phyloP scores from a whole-genome alignment of 1,139 yeast genomes.

The Scheffersomyces insectosa region DNA sequence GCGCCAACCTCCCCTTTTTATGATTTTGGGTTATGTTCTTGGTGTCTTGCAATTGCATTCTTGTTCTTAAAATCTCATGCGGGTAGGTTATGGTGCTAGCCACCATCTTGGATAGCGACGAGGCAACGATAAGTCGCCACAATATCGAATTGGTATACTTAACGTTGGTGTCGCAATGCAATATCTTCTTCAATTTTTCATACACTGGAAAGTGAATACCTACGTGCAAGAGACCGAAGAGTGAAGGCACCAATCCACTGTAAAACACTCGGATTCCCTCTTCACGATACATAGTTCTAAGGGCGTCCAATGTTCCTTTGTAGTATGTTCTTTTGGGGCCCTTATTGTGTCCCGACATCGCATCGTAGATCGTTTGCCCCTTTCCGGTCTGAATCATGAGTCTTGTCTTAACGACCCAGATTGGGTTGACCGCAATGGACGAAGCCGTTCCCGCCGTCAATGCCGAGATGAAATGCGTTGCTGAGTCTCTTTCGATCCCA shows the following conservation, averaged over 20 bases:
- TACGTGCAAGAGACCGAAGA: conserved; percentile 88
- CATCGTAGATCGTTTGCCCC: conserved; percentile 39
- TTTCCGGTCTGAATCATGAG: conserved; percentile 81
- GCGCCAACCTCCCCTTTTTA: conserved; percentile 19
- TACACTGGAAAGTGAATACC: conserved; percentile 98
- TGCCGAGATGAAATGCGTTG: conserved; percentile 76
- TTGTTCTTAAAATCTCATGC: conserved; percentile 90
- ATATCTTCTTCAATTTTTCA: conserved; percentile 65
- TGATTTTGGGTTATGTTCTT: conserved; percentile 10
- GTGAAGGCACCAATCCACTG: conserved; percentile 86
- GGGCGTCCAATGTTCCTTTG: conserved; percentile 81
- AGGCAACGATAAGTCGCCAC: conserved; percentile 58
- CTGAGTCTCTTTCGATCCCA: conserved; percentile 44
- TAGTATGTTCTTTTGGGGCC: conserved; percentile 44
- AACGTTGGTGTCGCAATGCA: conserved; percentile 30
- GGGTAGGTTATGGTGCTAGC: conserved; percentile 93
- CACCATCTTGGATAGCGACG: conserved; percentile 80
- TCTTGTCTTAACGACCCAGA: conserved; percentile 96
- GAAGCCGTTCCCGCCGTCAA: conserved; percentile 87
- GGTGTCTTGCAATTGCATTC: conserved; percentile 66
- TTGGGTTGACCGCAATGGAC: conserved; percentile 88
- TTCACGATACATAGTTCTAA: conserved; percentile 67
- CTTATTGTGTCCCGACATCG: background rate
- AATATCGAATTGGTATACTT: conserved; percentile 33
- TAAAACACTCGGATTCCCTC: conserved; percentile 88